These are phyloP conservation scores for Coemansia sp. DNA, from an alignment of 192 early-diverging fungal species.

Conservation along the genomic window DNA sequence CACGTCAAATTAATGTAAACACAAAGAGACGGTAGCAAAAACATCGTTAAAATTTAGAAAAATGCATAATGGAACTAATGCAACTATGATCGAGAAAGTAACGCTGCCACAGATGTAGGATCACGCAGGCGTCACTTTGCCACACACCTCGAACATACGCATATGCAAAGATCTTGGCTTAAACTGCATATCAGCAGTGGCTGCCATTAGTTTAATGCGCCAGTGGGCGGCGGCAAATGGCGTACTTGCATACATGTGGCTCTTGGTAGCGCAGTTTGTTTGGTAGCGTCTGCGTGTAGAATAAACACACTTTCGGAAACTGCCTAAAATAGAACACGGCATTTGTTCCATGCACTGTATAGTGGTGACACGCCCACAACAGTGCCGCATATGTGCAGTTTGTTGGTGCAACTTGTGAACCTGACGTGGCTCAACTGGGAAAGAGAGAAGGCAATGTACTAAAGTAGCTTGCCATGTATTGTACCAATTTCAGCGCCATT, in stretches of 20 bases:
- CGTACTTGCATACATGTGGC: constrained; percentile 5
- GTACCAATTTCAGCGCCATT: neutral
- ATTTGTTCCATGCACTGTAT: neutral
- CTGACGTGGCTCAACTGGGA: neutral
- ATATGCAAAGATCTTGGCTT: neutral
- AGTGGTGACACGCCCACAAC: neutral
- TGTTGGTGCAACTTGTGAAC: neutral
- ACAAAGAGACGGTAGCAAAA: neutral
- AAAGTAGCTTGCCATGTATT: neutral
- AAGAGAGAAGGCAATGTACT: neutral
- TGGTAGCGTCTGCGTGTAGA: neutral
- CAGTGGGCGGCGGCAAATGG: neutral
- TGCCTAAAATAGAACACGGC: neutral
- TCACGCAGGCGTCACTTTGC: neutral
- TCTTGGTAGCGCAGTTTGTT: neutral
- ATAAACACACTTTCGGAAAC: neutral
- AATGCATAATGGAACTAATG: neutral
- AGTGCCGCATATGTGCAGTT: neutral
- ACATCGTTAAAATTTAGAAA: neutral
- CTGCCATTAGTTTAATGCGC: neutral
- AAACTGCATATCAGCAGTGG: neutral
- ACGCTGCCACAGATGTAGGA: neutral
- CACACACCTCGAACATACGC: neutral
- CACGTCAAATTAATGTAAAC: too few relatives aligned
- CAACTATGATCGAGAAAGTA: too few relatives aligned